phyloP scores from a whole-genome alignment of 768 basidiomycete species.

The Kockovaella imperatae region DNA sequence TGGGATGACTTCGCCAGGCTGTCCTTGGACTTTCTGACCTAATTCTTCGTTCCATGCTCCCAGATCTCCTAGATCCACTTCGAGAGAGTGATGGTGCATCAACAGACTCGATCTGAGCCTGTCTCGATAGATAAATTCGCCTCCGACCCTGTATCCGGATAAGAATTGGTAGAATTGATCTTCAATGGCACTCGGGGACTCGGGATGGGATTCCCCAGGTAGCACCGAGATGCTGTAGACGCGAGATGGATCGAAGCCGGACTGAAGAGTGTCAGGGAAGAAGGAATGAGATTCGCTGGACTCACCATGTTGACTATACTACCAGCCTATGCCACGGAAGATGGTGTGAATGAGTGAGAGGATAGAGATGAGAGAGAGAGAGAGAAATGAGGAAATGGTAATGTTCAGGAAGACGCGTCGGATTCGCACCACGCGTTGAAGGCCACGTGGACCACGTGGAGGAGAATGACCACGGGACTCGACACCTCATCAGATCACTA shows the following conservation, averaged over 20 bases:
- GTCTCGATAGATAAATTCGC: slow-evolving; percentile 89
- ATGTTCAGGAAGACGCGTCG: too few relatives aligned
- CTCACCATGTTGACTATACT: slow-evolving; percentile 1
- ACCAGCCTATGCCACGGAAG: too few relatives aligned
- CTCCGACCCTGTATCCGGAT: slow-evolving; percentile 75
- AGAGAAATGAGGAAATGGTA: too few relatives aligned
- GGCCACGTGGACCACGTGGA: too few relatives aligned
- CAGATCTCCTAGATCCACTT: slow-evolving; percentile 67
- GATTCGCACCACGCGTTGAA: too few relatives aligned
- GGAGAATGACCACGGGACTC: too few relatives aligned
- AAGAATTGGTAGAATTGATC: slow-evolving; percentile 77
- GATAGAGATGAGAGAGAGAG: too few relatives aligned
- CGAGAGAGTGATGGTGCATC: slow-evolving; percentile 74
- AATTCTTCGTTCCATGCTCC: slow-evolving; percentile 84
- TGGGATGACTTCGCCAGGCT: slow-evolving; percentile 80
- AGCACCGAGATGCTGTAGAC: slow-evolving; percentile 76
- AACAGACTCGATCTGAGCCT: slow-evolving; percentile 81
- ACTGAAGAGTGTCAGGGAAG: slow-evolving; percentile 48
- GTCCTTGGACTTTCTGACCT: slow-evolving; percentile 80
- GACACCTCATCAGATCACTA: too few relatives aligned
- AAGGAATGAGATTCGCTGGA: too few relatives aligned
- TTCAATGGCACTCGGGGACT: slow-evolving; percentile 72
- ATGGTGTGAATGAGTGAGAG: too few relatives aligned
- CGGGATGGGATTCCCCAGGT: slow-evolving; percentile 55
- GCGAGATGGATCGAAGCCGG: slow-evolving; percentile 75